These are phyloP conservation scores for Yamadazyma sp. DNA, from an alignment of 1,139 yeast species.

Conservation along the genomic window DNA sequence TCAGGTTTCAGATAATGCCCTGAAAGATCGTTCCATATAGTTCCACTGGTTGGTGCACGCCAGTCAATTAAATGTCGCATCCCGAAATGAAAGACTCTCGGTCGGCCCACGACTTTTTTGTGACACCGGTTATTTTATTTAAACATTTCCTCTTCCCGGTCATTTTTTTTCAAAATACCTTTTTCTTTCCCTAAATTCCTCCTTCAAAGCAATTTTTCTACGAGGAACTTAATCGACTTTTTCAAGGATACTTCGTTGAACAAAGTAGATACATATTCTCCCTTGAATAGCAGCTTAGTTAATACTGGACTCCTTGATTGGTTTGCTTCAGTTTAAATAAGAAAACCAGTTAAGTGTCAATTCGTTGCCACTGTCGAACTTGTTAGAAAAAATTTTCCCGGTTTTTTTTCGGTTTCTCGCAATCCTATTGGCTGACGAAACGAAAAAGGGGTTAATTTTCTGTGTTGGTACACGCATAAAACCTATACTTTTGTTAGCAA, in stretches of 20 bases:
- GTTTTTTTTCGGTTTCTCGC: conserved; percentile 4
- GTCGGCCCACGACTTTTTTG: neutral
- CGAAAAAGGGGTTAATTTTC: neutral
- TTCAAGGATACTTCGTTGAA: neutral
- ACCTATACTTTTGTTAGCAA: neutral
- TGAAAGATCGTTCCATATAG: neutral
- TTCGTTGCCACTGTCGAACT: conserved; percentile 2
- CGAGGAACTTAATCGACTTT: neutral
- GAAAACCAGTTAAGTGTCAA: conserved; percentile 4
- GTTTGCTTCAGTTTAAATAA: conserved; percentile 11
- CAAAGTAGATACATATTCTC: neutral
- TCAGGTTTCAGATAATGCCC: too few species aligned
- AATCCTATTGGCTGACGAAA: conserved; percentile 8
- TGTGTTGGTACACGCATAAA: conserved; percentile 1
- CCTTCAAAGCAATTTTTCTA: conserved; percentile 1
- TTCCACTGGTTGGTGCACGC: neutral
- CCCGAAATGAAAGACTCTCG: neutral
- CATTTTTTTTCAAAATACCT: conserved; percentile 4
- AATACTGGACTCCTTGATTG: conserved; percentile 15
- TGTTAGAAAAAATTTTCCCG: conserved; percentile 1
- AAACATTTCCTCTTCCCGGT: conserved; percentile 5
- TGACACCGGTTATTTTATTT: conserved; percentile 2
- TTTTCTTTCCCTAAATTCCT: conserved; percentile 1
- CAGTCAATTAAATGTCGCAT: neutral
- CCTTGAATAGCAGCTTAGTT: conserved; percentile 2